These are phyloP conservation scores for Inga oerstediana DNA, from an alignment of 306 rosid genomes.

Conservation along the genomic window DNA sequence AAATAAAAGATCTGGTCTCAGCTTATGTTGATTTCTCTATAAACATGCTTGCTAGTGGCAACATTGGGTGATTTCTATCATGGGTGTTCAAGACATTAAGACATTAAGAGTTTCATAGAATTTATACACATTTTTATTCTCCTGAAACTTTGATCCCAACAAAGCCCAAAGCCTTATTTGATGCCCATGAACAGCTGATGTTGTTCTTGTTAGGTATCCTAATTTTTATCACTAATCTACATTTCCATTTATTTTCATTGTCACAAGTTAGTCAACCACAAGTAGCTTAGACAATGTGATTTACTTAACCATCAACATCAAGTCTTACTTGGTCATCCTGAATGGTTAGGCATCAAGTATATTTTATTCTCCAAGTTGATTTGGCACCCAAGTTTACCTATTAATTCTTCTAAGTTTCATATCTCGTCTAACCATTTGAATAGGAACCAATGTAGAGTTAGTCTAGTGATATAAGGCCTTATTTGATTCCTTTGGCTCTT, in stretches of 20 bases:
- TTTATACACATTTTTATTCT: neutral
- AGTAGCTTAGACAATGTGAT: no score
- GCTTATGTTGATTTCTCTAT: neutral
- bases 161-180: neutral
- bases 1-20: no score
- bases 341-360: no score
- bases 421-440: neutral
- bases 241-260: no score
- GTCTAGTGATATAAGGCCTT: accelerated
- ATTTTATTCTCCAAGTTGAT: no score
- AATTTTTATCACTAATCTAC: no score
- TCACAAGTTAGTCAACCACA: no score
- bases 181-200: neutral
- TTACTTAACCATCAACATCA: no score
- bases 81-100: neutral
- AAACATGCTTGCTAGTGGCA: neutral
- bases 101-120: neutral
- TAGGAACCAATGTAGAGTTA: no score
- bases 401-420: neutral
- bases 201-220: no score
- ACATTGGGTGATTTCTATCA: neutral
- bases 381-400: neutral
- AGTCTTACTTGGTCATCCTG: no score
- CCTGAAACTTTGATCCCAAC: neutral
- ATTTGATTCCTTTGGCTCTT: no score